These are phyloP conservation scores for Xylaria sp. DNA, from an alignment of 2,329 filamentous ascomycete genomes.

Conservation along the genomic window DNA sequence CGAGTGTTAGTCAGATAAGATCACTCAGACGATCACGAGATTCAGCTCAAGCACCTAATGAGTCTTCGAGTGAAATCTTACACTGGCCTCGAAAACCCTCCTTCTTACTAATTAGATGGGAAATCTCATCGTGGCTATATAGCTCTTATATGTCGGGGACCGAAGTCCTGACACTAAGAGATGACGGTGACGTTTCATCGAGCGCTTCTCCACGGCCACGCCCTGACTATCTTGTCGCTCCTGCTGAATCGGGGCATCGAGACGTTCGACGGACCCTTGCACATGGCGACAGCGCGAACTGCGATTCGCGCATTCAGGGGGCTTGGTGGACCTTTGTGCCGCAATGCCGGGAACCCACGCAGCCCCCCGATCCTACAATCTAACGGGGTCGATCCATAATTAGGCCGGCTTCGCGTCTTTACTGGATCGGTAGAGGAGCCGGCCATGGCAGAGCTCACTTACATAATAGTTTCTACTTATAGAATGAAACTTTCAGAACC, in stretches of 20 bases:
- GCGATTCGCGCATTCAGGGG: slow-evolving; percentile 17
- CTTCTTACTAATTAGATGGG: background rate
- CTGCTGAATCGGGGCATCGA: slow-evolving; percentile 31
- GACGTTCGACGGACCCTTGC: slow-evolving; percentile 17
- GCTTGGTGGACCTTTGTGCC: background rate
- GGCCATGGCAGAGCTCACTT: background rate
- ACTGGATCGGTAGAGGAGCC: background rate
- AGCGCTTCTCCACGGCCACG: background rate
- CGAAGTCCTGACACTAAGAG: background rate
- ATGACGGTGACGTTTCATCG: slow-evolving; percentile 30
- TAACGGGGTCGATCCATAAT: slow-evolving; percentile 18
- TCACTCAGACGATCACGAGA: background rate
- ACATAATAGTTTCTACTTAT: slow-evolving; percentile 10
- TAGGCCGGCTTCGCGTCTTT: slow-evolving; percentile 39
- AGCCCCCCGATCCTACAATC: slow-evolving; percentile 11
- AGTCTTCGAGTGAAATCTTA: background rate
- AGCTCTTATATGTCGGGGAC: background rate
- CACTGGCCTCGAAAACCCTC: background rate
- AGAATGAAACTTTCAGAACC: background rate
- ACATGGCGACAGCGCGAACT: slow-evolving; percentile 21
- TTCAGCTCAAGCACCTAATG: slow-evolving; percentile 10
- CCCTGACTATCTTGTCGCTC: slow-evolving; percentile 21
- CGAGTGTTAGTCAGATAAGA: background rate
- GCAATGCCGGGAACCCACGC: slow-evolving; percentile 14
- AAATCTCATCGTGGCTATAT: background rate